Evolutionary conservation across 108 stramenopile species (phyloP).

Genomic region (Mayamaea pseudoterrestris): DNA sequence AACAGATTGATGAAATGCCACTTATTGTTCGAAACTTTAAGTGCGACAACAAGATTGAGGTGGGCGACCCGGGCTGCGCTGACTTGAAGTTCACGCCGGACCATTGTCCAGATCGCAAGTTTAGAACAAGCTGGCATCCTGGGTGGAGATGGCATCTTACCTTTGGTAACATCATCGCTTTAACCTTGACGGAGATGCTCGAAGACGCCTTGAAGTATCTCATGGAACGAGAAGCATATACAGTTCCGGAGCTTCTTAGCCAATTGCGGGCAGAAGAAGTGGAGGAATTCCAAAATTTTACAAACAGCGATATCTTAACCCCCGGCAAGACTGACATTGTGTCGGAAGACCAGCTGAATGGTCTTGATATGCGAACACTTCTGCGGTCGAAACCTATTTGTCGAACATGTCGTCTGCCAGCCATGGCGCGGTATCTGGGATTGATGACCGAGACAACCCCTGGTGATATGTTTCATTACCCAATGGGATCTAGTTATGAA

Average conservation of each 20-base stretch:
- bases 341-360: not conserved
- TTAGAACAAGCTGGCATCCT: slow-evolving; percentile 34
- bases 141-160: slow-evolving; percentile 33
- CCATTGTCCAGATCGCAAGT: slow-evolving; percentile 8
- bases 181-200: slow-evolving; percentile 15
- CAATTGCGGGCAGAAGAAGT: not conserved
- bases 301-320: not conserved
- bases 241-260: not conserved
- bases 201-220: slow-evolving; percentile 2
- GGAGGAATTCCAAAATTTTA: not conserved
- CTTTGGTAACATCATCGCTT: slow-evolving; percentile 23
- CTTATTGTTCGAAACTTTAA: slow-evolving; percentile 21
- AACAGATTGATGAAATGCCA: slow-evolving; percentile 21
- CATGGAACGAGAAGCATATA: not conserved
- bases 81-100: slow-evolving; percentile 20
- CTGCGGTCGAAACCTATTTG: slow-evolving; percentile 22
- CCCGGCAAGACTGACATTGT: not conserved
- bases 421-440: slow-evolving; percentile 28
- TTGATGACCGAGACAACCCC: slow-evolving; percentile 11
- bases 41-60: slow-evolving; percentile 24
- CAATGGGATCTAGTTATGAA: not conserved
- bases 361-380: slow-evolving; percentile 6
- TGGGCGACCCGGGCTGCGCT: slow-evolving; percentile 30
- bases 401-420: slow-evolving; percentile 27
- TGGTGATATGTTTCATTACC: slow-evolving; percentile 2